Base-by-base conservation (phyloP, 176 grass and related monocot genomes). In the Oryza meridionalis region DNA sequence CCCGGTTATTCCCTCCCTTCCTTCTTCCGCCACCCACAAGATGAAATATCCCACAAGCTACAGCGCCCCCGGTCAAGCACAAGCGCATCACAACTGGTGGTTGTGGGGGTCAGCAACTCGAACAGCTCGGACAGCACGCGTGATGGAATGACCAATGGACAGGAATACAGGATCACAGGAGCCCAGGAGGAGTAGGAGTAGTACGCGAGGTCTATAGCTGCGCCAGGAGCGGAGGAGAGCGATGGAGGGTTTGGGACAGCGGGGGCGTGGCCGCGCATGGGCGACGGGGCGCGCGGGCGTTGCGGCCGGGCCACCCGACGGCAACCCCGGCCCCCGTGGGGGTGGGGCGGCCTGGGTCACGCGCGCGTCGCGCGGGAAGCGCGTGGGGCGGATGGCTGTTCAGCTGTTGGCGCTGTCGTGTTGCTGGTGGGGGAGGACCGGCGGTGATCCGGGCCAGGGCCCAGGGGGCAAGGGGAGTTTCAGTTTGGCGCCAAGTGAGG, bases 231-330 rank as follows among this genome's bases (percentile, higher is more conserved):
- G 13, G 3, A 14, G 46, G 46, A 49, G 12, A 49, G 12, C 46
- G 16, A 21, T 5, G 51, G 51, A 21, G 16, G 51, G 51, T 55
- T 55, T 6, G 5, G 51, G 51, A 19, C 51, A 19, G 53, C 47
- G 11, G 51, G 51, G 51, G 51, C 17, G 51, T 55, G 51, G 51
- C 17, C 51, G 51, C 53, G 53, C 53, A 58, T n/a, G 79, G 42
- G 21, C 32, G 19, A 26, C 42, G 14, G 53, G 29, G 29, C 2
- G 16, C 35, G 67, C 40, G 53, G 76, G 22, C 12, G 67, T 11
- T 35, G 49, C 53, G 78, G 78, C 64, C 38, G 26, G 71, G 72
- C 78, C 64, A 87, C 65, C 86, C 65, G 73, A 27, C 86, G 73
- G 72, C 66, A 77, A 40, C 50, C 19, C 61, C 46, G 64, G 49